Base-by-base conservation (phyloP, 2,329 filamentous ascomycete species). In the Nannizzia gypsea region DNA sequence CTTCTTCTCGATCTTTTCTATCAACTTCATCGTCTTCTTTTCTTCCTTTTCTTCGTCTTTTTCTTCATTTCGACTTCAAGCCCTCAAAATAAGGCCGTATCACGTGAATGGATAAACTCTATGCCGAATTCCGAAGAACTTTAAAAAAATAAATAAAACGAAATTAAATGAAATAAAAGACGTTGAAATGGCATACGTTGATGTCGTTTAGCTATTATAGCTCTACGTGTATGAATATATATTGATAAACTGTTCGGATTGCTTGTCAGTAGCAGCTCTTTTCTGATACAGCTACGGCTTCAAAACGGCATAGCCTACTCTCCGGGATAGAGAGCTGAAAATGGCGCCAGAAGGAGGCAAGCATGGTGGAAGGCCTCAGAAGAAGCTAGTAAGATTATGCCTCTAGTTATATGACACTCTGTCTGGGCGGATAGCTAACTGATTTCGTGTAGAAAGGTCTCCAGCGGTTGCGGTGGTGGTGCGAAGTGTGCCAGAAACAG, bases 391-490 rank as follows among this genome's bases (percentile, higher is more conserved):
- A 55, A 11, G 52, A 13, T 26, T 11, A 22, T 6, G 24, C 3
- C 17, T 52, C 31, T 1, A 1, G 31, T 3, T 3, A 13, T 11
- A 36, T 36, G 31, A 8, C 13, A 3, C 15, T 17, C n/a, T 2
- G 3, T 3, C 15, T 42, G 15, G 15, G 38, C 3, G 6, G 6
- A n/a, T 42, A 42, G 15, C 38, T 42, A 42, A 42, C 38, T 42
- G 15, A 6, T 3, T 3, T 42, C 3, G 6, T 8, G 15, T 56
- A 56, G 54, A 58, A 58, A 58, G 56, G 56, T 3, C 56, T 58
- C 1, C 56, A 58, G 22, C 36, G 56, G 11, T 79, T 99, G 59
- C 83, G 92, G 71, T 99, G 90, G 88, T 97, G 91, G 76, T 96
- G 91, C 70, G 84, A 88, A 70, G 83, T 87, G 4, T 96, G 91